Percentiles rank a stretch among this genome's conserved stretches.
Evolutionary conservation across 768 basidiomycete genomes (phyloP).

Genomic region (Kwoniella sp.): DNA sequence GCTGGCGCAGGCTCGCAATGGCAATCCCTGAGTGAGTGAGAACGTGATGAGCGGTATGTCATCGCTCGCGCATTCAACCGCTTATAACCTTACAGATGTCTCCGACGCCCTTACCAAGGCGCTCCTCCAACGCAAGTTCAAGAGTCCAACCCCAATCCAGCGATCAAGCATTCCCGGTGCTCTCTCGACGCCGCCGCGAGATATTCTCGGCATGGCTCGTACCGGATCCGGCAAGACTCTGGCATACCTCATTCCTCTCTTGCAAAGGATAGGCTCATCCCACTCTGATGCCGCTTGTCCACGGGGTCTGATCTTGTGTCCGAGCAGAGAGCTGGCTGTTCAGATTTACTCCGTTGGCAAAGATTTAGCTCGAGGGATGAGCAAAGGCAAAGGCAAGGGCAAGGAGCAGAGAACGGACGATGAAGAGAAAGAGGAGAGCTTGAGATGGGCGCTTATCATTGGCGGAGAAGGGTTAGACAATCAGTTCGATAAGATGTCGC

Average conservation of each 20-base stretch:
- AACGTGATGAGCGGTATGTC: neutral
- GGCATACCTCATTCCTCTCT: constrained; percentile 89
- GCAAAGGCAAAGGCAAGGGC: constrained; percentile 55
- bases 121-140: constrained; percentile 86
- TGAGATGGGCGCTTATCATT: constrained; percentile 92
- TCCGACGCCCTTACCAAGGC: constrained; percentile 56
- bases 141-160: constrained; percentile 95
- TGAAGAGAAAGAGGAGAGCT: constrained; percentile 43
- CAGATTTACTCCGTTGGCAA: constrained; percentile 95
- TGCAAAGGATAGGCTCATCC: constrained; percentile 78
- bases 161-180: constrained; percentile 83
- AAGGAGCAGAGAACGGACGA: constrained; percentile 56
- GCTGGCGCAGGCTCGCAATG: constrained; percentile 26
- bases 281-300: constrained; percentile 80
- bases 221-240: constrained; percentile 98
- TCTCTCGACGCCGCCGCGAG: constrained; percentile 78
- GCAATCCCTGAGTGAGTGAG: constrained; percentile 36
- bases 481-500: constrained; percentile 92
- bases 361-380: constrained; percentile 82
- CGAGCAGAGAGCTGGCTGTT: constrained; percentile 88
- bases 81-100: constrained; percentile 41
- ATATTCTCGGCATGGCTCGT: constrained; percentile 96
- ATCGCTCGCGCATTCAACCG: too few species aligned
- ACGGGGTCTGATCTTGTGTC: constrained; percentile 82
- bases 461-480: constrained; percentile 95